A percentile compares a stretch with the other conserved stretches of the same genome.
Evolutionary conservation across 2,329 filamentous ascomycete species (phyloP).

Genomic region (Stachybotrys chartarum): DNA sequence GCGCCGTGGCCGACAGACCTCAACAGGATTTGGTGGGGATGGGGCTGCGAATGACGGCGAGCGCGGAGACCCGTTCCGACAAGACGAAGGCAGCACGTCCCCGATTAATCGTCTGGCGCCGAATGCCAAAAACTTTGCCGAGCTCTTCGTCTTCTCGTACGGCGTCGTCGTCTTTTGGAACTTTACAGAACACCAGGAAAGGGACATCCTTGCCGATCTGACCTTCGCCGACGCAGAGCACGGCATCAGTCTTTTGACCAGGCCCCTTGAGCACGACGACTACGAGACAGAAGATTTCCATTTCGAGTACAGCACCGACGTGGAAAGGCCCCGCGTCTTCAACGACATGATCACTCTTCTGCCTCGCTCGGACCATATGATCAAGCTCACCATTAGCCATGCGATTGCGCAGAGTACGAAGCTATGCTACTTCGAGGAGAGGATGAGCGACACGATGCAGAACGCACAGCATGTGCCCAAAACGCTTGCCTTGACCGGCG

Average conservation of each 20-base stretch:
- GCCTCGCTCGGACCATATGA: constrained; percentile 91
- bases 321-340: constrained; percentile 84
- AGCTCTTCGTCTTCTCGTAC: constrained; percentile 97
- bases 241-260: constrained; percentile 60
- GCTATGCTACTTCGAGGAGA: constrained; percentile 90
- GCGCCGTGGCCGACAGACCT: constrained; percentile 18
- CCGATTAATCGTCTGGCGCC: constrained; percentile 55
- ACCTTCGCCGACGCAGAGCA: constrained; percentile 73
- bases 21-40: constrained; percentile 24
- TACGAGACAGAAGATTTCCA: constrained; percentile 98
- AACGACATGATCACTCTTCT: constrained; percentile 99
- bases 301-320: constrained; percentile 87
- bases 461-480: constrained; percentile 91
- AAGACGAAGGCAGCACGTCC: constrained; percentile 36
- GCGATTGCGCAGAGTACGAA: constrained; percentile 97
- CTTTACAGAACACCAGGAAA: constrained; percentile 92
- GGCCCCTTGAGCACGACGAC: constrained; percentile 78
- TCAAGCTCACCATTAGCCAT: constrained; percentile 95
- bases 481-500: constrained; percentile 78
- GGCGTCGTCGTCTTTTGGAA: constrained; percentile 99
- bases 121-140: constrained; percentile 73
- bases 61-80: constrained; percentile 17
- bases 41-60: constrained; percentile 18
- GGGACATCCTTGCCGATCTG: constrained; percentile 89
- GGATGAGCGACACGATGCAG: constrained; percentile 90